Evolutionary conservation across 176 grass and related monocot genomes (phyloP).

Genomic region (Phyllostachys edulis): DNA sequence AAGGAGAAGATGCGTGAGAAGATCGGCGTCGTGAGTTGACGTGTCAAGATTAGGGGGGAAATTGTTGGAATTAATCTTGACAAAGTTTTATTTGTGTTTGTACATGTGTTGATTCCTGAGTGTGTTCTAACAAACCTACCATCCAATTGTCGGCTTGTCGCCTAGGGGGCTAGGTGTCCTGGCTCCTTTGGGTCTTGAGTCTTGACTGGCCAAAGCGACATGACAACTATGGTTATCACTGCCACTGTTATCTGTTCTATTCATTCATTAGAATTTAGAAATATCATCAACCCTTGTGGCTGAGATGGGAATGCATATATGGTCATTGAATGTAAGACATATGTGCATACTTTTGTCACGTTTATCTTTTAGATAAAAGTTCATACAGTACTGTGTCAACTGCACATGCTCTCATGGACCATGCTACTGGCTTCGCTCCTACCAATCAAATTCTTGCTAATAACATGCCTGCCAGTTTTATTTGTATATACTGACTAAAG

Average conservation of each 20-base stretch:
- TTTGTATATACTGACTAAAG: not conserved
- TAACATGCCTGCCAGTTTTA: not conserved
- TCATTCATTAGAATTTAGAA: not conserved
- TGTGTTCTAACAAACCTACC: too few species aligned
- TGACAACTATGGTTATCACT: not conserved
- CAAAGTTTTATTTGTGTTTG: too few species aligned
- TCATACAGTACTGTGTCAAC: not conserved
- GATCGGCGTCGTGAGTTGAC: too few species aligned
- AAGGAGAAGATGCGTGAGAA: too few species aligned
- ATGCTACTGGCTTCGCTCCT: not conserved
- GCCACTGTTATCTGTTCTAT: not conserved
- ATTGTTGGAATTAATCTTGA: too few species aligned
- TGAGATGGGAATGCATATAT: not conserved
- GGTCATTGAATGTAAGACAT: conserved; percentile 18
- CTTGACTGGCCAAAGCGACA: not conserved
- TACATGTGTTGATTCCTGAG: too few species aligned
- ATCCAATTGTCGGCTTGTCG: too few species aligned
- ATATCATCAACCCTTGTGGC: not conserved
- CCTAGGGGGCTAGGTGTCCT: not conserved
- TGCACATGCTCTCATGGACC: not conserved
- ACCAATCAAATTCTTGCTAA: not conserved
- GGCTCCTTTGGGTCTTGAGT: not conserved
- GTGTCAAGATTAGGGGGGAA: too few species aligned
- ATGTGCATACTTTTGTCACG: not conserved
- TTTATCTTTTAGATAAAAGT: conserved; percentile 3